These are phyloP conservation scores for Alternaria arborescens DNA, from an alignment of 2,329 filamentous ascomycete genomes.

Conservation along the genomic window DNA sequence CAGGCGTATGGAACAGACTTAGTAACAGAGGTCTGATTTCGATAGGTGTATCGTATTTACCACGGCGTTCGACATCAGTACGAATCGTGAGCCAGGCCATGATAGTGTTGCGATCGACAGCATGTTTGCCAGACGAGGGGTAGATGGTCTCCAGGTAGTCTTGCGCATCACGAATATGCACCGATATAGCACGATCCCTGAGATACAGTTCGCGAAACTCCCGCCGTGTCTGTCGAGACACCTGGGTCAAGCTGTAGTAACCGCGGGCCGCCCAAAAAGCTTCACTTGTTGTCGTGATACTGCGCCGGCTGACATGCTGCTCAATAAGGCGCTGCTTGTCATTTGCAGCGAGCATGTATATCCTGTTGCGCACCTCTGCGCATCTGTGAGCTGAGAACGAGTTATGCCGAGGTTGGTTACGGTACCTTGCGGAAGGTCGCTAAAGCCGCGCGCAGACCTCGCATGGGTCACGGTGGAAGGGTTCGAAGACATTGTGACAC, in stretches of 20 bases:
- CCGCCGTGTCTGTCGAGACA: slow-evolving; percentile 14
- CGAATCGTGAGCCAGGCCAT: slow-evolving; percentile 17
- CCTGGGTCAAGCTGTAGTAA: slow-evolving; percentile 19
- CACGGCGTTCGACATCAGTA: slow-evolving; percentile 17
- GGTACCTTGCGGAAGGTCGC: slow-evolving; percentile 17
- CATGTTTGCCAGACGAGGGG: slow-evolving; percentile 4
- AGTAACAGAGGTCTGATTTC: slow-evolving; percentile 16
- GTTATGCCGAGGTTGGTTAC: slow-evolving; percentile 12
- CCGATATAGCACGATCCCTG: slow-evolving; percentile 15
- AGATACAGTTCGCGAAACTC: slow-evolving; percentile 18
- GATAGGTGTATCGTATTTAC: slow-evolving; percentile 19
- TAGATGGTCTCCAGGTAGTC: slow-evolving; percentile 15
- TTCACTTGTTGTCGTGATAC: slow-evolving; percentile 6
- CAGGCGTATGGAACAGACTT: slow-evolving; percentile 11
- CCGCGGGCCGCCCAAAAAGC: slow-evolving; percentile 14
- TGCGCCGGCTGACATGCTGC: slow-evolving; percentile 17
- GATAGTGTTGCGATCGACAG: slow-evolving; percentile 11
- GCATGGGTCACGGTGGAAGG: slow-evolving; percentile 9
- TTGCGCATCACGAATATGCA: slow-evolving; percentile 20
- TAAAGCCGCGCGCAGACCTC: slow-evolving; percentile 12
- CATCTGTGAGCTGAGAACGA: slow-evolving; percentile 13
- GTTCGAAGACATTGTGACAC: slow-evolving; percentile 13
- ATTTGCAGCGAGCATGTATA: slow-evolving; percentile 13
- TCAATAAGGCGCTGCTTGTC: slow-evolving; percentile 16
- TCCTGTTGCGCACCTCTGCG: slow-evolving; percentile 20